Conservation (phyloP, 2,329 filamentous ascomycete genomes). For the Canariomyces notabilis region DNA sequence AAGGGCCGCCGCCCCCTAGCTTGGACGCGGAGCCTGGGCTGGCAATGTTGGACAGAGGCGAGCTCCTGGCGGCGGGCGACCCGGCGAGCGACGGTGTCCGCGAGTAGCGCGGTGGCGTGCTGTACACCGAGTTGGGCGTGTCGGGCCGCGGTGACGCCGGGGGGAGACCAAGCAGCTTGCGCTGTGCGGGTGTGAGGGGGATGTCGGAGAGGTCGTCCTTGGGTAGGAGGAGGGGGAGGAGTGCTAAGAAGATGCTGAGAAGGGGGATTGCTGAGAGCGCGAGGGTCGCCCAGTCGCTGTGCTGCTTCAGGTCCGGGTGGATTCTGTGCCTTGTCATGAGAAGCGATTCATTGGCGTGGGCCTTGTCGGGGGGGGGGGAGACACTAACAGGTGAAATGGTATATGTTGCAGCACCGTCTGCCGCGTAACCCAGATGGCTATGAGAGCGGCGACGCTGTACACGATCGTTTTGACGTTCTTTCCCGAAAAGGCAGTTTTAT, state of each 20-base stretch:
- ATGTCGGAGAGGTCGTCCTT: slow-evolving; percentile 83
- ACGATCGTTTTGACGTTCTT: slow-evolving; percentile 66
- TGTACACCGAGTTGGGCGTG: slow-evolving; percentile 66
- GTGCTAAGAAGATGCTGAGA: slow-evolving; percentile 66
- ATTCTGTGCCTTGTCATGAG: slow-evolving; percentile 30
- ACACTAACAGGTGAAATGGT: slow-evolving; percentile 37
- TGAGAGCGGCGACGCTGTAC: slow-evolving; percentile 56
- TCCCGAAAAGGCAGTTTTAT: slow-evolving; percentile 72
- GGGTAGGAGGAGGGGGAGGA: slow-evolving; percentile 66
- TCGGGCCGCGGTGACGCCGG: slow-evolving; percentile 58
- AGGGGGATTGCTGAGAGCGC: slow-evolving; percentile 53
- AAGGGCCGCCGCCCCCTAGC: slow-evolving; percentile 32
- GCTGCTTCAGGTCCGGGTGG: slow-evolving; percentile 30
- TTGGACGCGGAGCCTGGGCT: slow-evolving; percentile 37
- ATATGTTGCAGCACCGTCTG: slow-evolving; percentile 34
- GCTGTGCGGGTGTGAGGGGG: slow-evolving; percentile 82
- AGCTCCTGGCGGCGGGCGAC: slow-evolving; percentile 56
- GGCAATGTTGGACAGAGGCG: slow-evolving; percentile 53
- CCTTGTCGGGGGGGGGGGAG: not conserved
- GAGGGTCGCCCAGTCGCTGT: slow-evolving; percentile 42
- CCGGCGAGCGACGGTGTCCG: slow-evolving; percentile 63
- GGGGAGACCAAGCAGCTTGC: slow-evolving; percentile 74
- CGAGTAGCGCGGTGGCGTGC: slow-evolving; percentile 82
- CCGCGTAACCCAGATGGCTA: slow-evolving; percentile 31
- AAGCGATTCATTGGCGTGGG: too few species aligned